Conservation (phyloP, 1,284 basidiomycete genomes). For the Sutorius eximius region DNA sequence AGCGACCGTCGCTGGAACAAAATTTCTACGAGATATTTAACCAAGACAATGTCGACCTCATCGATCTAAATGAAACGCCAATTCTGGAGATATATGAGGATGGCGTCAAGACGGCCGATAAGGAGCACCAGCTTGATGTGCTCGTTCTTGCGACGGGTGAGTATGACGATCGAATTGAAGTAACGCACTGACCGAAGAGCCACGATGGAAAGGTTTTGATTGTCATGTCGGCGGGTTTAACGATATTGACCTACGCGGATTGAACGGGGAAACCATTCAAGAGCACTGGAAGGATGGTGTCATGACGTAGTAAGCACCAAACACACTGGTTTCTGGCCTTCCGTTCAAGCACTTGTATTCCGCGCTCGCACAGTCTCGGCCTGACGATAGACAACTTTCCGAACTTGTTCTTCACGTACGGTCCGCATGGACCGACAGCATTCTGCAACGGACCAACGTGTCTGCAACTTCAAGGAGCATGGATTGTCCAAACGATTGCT, state of each 20-base stretch:
- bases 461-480: conserved; percentile 7
- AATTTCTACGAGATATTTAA: conserved; percentile 19
- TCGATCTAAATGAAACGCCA: conserved; percentile 7
- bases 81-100: conserved; percentile 15
- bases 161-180: not conserved
- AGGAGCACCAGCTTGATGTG: conserved; percentile 15
- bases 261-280: conserved; percentile 17
- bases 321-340: too few relatives aligned
- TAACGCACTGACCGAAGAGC: too few relatives aligned
- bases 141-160: conserved; percentile 20
- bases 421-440: conserved; percentile 19
- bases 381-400: conserved; percentile 25
- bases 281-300: conserved; percentile 19
- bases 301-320: conserved; percentile 17
- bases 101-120: conserved; percentile 13
- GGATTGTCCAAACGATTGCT: conserved; percentile 16
- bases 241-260: conserved; percentile 11
- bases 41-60: conserved; percentile 17
- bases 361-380: conserved; percentile 11
- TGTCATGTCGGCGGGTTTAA: conserved; percentile 5
- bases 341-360: too few relatives aligned
- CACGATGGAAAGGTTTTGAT: conserved; percentile 12
- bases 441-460: conserved; percentile 13
- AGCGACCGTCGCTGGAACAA: conserved; percentile 7
- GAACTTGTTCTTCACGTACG: conserved; percentile 18